Percentiles rank a stretch among this genome's conserved stretches.
Conservation (phyloP, 2,329 filamentous ascomycete genomes). For the Ascocoryne sarcoides region DNA sequence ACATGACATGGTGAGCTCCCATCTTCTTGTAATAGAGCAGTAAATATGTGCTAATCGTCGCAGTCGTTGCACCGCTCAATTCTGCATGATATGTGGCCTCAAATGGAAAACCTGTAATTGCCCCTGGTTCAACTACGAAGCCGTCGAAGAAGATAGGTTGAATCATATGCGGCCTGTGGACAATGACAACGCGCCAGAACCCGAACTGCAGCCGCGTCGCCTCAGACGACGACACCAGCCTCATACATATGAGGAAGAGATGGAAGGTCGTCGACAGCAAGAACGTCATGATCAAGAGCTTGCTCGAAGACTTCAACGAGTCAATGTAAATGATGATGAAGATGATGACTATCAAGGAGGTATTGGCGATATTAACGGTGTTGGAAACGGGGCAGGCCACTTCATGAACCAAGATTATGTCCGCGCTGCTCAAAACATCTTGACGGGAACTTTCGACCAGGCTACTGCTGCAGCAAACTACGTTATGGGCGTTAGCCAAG, state of each 20-base stretch:
- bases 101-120: conserved; percentile 82
- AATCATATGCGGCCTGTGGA: conserved; percentile 40
- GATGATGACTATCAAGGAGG: conserved; percentile 34
- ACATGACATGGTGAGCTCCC: conserved; percentile 70
- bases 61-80: conserved; percentile 71
- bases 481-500: conserved; percentile 21
- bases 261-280: conserved; percentile 32
- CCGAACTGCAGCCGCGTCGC: conserved; percentile 20
- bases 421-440: conserved; percentile 28
- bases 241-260: conserved; percentile 29
- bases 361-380: conserved; percentile 34
- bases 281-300: conserved; percentile 40
- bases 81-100: conserved; percentile 76
- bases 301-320: conserved; percentile 41
- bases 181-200: conserved; percentile 22
- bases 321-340: conserved; percentile 23
- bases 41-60: background rate
- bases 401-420: conserved; percentile 54
- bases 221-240: conserved; percentile 19
- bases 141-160: conserved; percentile 43
- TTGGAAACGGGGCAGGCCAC: conserved; percentile 45
- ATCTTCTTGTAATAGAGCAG: conserved; percentile 1
- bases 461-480: conserved; percentile 28
- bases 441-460: conserved; percentile 27
- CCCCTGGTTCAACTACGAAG: conserved; percentile 64